Evolutionary conservation across 2,329 filamentous ascomycete genomes (phyloP).

Genomic region (Eutypella sp.): DNA sequence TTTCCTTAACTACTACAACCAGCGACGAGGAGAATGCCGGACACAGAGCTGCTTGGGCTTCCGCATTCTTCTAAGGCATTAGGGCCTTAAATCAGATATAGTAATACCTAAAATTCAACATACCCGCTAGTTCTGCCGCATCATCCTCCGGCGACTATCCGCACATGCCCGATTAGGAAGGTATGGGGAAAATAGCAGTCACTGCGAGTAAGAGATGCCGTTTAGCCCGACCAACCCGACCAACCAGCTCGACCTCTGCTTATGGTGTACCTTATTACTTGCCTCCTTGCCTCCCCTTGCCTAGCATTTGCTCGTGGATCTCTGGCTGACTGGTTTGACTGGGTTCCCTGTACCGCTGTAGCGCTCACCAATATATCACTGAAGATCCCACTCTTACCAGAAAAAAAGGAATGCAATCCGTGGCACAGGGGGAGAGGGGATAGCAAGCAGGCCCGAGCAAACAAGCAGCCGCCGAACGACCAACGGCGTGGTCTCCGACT

Average conservation of each 20-base stretch:
- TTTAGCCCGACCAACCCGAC: neutral
- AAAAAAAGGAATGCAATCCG: neutral
- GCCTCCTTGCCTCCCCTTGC: no score
- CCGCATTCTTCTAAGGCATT: no score
- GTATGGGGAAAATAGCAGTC: neutral
- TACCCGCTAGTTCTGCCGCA: neutral
- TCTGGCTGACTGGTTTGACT: no score
- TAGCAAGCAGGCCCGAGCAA: neutral
- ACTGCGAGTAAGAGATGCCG: neutral
- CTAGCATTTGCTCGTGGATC: no score
- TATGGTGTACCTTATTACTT: no score
- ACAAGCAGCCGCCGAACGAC: neutral
- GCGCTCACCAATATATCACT: no score
- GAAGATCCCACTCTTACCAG: neutral
- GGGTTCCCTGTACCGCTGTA: no score
- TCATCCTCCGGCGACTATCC: neutral
- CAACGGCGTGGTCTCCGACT: no score
- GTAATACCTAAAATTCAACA: neutral
- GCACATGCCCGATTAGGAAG: slow-evolving; percentile 1
- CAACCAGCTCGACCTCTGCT: neutral
- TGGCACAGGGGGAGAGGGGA: neutral
- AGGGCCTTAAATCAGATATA: no score
- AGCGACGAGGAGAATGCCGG: no score
- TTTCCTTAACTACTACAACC: no score
- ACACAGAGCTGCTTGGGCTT: no score